Evolutionary conservation across 192 early-diverging fungal species (phyloP), one percentile per base, ranked within the genome.

Genomic region (Podila clonocystis): DNA sequence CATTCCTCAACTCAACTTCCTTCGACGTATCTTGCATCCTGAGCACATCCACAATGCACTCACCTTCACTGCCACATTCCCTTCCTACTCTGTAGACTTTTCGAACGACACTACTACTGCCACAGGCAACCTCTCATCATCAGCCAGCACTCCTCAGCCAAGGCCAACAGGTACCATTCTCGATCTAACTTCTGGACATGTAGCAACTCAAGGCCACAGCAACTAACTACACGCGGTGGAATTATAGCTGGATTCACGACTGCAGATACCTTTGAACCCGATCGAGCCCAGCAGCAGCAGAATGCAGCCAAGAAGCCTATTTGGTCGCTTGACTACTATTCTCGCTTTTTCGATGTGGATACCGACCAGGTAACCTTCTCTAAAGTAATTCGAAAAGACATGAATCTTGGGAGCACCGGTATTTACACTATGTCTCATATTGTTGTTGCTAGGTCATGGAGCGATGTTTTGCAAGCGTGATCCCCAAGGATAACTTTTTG

Each of bases 301-400:
- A 69, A 85, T 67, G 60, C 45, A 20, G 72, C 58, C 29, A 80
- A 82, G 13, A 69, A 88, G 9, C 90, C 93, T 9, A 75, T 98
- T 22, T 98, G 97, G 96, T 93, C 92, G 0, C 50, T 95, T 20
- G 97, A 94, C 63, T 98, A 95, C 77, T 99, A 96, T 74, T 74
- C 93, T 26, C 91, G 87, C 67, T 99, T 91, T 70, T 99, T 98
- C 82, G 91, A 98, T 68, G 97, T 99, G 1, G 96, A 99, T 65
- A 94, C 96, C 19, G 82, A 73, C n/a, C 92, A 96, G 80, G 93
- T 95, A 82, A 49, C 7, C 5, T n/a, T 19, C 48, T n/a, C n/a
- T n/a, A n/a, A n/a, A n/a, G n/a, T n/a, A n/a, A n/a, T n/a, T n/a
- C n/a, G n/a, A n/a, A n/a, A n/a, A n/a, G n/a, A n/a, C n/a, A n/a